These are phyloP conservation scores for Scutellaria minor DNA, from an alignment of 257 asterid genomes.

Conservation along the genomic window DNA sequence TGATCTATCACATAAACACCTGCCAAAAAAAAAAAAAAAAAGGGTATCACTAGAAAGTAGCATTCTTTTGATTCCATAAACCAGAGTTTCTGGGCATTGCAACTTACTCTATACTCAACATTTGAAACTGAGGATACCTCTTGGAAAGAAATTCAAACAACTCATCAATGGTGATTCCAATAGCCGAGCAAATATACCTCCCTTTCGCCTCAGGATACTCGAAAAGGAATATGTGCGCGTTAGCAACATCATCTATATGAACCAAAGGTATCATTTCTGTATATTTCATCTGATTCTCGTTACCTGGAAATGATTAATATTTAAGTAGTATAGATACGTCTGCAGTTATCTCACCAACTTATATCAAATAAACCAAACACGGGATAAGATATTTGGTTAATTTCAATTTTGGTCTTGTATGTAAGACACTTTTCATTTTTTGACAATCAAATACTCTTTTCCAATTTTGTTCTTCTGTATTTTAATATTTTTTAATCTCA, in stretches of 20 bases:
- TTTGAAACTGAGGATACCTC: constrained; percentile 31
- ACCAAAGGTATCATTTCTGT: constrained; percentile 1
- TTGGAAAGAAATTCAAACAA: constrained; percentile 40
- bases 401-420: no score
- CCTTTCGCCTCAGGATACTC: constrained; percentile 48
- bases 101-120: constrained; percentile 35
- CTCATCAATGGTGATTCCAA: constrained; percentile 42
- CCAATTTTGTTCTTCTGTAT: no score
- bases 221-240: constrained; percentile 49
- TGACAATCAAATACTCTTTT: no score
- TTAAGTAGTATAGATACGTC: neutral
- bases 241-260: constrained; percentile 46
- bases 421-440: no score
- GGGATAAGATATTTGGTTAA: no score
- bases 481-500: no score
- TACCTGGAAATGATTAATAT: constrained; percentile 22
- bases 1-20: constrained; percentile 14
- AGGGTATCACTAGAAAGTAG: neutral
- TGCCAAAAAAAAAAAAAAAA: neutral
- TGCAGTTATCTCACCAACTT: neutral
- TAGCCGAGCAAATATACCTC: constrained; percentile 55
- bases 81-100: neutral
- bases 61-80: neutral
- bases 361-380: neutral
- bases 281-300: constrained; percentile 15